A percentile compares a stretch with the other conserved stretches of the same genome.
Conservation (phyloP, 2,329 filamentous ascomycete species). For the Colletotrichum spinosum region DNA sequence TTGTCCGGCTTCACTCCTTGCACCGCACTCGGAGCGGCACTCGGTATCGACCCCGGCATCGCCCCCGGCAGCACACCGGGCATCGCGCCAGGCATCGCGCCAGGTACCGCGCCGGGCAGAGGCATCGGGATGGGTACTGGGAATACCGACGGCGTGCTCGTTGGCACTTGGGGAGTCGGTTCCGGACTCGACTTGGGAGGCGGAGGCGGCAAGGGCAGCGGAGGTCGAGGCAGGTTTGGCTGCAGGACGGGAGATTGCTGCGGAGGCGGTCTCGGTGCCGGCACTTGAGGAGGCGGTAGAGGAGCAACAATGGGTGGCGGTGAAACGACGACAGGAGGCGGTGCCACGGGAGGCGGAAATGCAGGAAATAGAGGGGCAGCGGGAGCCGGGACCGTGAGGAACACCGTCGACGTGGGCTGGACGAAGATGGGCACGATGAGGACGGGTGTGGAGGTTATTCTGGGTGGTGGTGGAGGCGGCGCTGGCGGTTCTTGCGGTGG, state of each 20-base stretch:
- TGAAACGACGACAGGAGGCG: too few relatives aligned
- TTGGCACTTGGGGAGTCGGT: conserved; percentile 1
- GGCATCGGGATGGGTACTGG: conserved; percentile 38
- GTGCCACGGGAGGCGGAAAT: neutral
- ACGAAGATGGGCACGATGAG: conserved; percentile 3
- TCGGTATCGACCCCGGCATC: too few relatives aligned
- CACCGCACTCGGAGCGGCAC: neutral
- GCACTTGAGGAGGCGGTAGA: neutral
- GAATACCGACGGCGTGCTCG: conserved; percentile 6
- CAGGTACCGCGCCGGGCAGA: too few relatives aligned
- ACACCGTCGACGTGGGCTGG: conserved; percentile 12
- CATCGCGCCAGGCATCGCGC: conserved; percentile 38
- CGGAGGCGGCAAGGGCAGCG: neutral
- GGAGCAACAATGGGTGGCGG: neutral
- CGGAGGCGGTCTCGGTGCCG: neutral
- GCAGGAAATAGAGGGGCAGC: conserved; percentile 13
- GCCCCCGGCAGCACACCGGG: neutral
- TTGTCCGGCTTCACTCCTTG: conserved; percentile 39
- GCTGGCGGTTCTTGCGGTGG: neutral
- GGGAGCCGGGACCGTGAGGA: conserved; percentile 2
- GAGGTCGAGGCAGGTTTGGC: neutral
- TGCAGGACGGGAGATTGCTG: conserved; percentile 1
- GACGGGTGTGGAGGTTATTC: neutral
- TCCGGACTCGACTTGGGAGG: neutral
- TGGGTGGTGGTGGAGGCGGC: conserved; percentile 1